phyloP scores from a whole-genome alignment of 2,329 filamentous ascomycete species.

The Colletotrichum trifolii region DNA sequence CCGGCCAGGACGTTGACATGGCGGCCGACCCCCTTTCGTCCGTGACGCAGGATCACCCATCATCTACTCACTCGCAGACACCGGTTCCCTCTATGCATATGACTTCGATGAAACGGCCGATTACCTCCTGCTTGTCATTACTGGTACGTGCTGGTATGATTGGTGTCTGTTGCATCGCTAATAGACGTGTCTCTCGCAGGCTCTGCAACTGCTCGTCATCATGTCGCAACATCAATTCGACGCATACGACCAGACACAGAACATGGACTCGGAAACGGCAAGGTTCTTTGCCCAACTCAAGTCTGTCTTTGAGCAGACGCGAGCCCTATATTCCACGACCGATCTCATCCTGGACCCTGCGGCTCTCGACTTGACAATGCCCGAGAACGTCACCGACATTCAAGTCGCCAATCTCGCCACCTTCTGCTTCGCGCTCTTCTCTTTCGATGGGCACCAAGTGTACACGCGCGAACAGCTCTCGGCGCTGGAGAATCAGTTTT shows the following conservation, averaged over 20 bases:
- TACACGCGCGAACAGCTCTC: constrained; percentile 51
- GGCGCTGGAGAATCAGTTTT: constrained; percentile 55
- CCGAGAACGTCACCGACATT: constrained; percentile 50
- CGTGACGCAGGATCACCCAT: constrained; percentile 37
- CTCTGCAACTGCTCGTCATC: constrained; percentile 51
- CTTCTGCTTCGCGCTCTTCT: constrained; percentile 51
- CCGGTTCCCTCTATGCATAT: constrained; percentile 50
- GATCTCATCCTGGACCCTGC: constrained; percentile 45
- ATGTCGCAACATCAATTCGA: constrained; percentile 51
- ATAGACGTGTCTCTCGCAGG: constrained; percentile 40
- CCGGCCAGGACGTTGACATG: constrained; percentile 42
- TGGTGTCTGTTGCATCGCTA: constrained; percentile 32
- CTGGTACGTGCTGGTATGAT: constrained; percentile 47
- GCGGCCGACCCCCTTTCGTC: constrained; percentile 27
- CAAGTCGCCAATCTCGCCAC: constrained; percentile 62
- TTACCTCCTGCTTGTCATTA: constrained; percentile 52
- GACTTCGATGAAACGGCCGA: constrained; percentile 51
- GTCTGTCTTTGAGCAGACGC: constrained; percentile 47
- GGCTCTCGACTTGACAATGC: constrained; percentile 45
- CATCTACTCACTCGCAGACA: constrained; percentile 39
- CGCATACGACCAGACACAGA: constrained; percentile 46
- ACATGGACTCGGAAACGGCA: constrained; percentile 47
- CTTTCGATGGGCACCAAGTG: constrained; percentile 53
- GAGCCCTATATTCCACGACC: constrained; percentile 47
- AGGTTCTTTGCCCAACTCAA: constrained; percentile 46